Evolutionary conservation across 208 protist genomes (phyloP).

Genomic region (Crithidia fasciculata): DNA sequence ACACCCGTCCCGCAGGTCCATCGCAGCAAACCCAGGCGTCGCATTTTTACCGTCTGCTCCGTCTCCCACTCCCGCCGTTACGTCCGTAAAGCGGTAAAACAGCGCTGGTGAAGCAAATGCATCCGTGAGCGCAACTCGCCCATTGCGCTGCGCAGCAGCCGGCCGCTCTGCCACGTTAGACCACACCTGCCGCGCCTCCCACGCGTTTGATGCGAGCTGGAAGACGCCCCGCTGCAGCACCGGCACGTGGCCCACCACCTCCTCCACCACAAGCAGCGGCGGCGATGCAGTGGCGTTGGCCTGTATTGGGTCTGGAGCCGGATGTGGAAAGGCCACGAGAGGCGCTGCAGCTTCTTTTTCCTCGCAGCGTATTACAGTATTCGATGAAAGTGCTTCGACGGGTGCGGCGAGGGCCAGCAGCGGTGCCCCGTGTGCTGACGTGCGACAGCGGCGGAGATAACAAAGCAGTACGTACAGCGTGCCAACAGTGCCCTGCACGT

Average conservation of each 20-base stretch:
- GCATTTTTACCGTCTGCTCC: background rate
- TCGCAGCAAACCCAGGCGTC: background rate
- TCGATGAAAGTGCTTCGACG: too few species aligned
- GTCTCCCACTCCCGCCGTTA: background rate
- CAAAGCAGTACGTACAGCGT: background rate
- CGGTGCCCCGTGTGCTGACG: background rate
- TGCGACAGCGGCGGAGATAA: conserved; percentile 2
- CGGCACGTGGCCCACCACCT: conserved; percentile 16
- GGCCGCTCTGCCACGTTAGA: background rate
- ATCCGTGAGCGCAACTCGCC: too few species aligned
- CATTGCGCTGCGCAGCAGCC: background rate
- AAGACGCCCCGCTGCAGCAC: background rate
- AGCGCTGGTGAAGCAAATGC: background rate
- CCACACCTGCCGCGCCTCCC: conserved; percentile 16
- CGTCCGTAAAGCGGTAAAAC: background rate
- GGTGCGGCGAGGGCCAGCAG: background rate
- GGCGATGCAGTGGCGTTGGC: background rate
- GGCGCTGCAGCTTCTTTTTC: too few species aligned
- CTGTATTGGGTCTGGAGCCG: background rate
- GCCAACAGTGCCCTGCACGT: conserved; percentile 1
- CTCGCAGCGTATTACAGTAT: too few species aligned
- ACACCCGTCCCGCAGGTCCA: background rate
- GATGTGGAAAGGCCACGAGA: background rate
- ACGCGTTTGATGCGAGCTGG: background rate
- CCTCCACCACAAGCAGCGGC: conserved; percentile 2